Base-by-base conservation (phyloP, 345 rosid genomes). In the Eucalyptus pauciflora region DNA sequence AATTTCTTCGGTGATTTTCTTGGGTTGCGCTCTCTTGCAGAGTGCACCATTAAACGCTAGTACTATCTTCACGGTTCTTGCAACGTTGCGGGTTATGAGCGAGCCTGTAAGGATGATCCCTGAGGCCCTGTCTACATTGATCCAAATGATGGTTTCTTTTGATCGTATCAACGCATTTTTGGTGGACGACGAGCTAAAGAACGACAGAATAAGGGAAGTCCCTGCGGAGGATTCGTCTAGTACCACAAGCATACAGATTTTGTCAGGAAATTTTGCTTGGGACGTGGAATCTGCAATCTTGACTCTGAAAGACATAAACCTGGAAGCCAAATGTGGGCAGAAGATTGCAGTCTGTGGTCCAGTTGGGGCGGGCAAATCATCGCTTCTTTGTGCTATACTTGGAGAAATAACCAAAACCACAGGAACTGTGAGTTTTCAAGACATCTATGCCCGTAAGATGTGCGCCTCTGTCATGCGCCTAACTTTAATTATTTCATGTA, bases 291-390 rank as follows among this genome's bases (percentile, higher is more conserved):
- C 89, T 31, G 86, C 88, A 50, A 29, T 49, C 89, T 92, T 92
- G 80, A 93, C 97, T 13, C 90, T 97, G 51, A 58, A 86, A 52
- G 56, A 92, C 88, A 90, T 95, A 71, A 90, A 92, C 83, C 86
- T 97, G 85, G 92, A 94, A 45, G 88, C 94, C 33, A 93, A 90
- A 88, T 25, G 76, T 49, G 94, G 96, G 51, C 94, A 95, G 67
- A 95, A 97, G 88, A 88, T 97, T 89, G 97, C 99, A 48, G 91
- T 97, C 85, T 96, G 99, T 56, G 98, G 99, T 79, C 93, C 95
- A 18, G 98, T 97, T 45, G 97, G 98, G 4, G 94, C 96, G 1
- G 98, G 99, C 46, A 97, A 96, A 90, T 96, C 98, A 67, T 95
- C 99, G 7, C 87, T 96, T 87, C 91, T 96, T 89, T 92, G 91